These are phyloP conservation scores for Tuber calosporum DNA, from an alignment of 495 filamentous ascomycete species.

Conservation along the genomic window DNA sequence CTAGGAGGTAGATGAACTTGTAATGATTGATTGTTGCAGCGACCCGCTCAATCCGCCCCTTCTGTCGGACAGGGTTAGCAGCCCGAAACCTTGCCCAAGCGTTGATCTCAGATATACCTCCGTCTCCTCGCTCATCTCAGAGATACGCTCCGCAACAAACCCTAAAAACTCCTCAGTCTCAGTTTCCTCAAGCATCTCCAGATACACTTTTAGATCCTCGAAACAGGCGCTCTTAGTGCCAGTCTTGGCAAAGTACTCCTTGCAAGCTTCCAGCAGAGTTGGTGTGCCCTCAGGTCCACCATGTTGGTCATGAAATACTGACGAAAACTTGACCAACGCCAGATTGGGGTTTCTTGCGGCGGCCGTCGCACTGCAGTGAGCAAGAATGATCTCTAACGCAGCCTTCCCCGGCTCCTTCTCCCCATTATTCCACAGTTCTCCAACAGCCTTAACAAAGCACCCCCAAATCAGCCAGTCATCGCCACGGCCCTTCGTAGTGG, in stretches of 20 bases:
- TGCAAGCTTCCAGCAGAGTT: constrained; percentile 45
- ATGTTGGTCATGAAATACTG: constrained; percentile 38
- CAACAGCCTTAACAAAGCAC: constrained; percentile 41
- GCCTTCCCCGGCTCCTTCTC: constrained; percentile 35
- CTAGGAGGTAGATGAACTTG: constrained; percentile 54
- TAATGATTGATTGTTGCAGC: constrained; percentile 51
- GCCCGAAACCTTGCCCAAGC: constrained; percentile 21
- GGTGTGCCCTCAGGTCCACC: constrained; percentile 42
- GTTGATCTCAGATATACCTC: constrained; percentile 39
- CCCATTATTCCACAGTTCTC: constrained; percentile 40
- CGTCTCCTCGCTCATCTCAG: constrained; percentile 32
- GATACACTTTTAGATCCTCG: constrained; percentile 49
- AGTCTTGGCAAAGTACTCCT: constrained; percentile 49
- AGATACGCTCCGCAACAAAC: constrained; percentile 36
- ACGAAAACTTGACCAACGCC: constrained; percentile 39
- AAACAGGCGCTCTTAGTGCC: constrained; percentile 52
- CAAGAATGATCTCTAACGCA: constrained; percentile 38
- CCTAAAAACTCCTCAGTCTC: constrained; percentile 45
- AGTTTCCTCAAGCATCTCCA: constrained; percentile 44
- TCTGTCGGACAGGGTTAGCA: constrained; percentile 33
- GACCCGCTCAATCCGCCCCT: constrained; percentile 34
- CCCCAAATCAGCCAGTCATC: constrained; percentile 58
- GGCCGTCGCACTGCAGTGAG: constrained; percentile 36
- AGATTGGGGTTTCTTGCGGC: constrained; percentile 44
- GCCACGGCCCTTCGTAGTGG: constrained; percentile 40